Evolutionary conservation across 2,329 filamentous ascomycete genomes (phyloP).

Genomic region (Diaporthe destruens): DNA sequence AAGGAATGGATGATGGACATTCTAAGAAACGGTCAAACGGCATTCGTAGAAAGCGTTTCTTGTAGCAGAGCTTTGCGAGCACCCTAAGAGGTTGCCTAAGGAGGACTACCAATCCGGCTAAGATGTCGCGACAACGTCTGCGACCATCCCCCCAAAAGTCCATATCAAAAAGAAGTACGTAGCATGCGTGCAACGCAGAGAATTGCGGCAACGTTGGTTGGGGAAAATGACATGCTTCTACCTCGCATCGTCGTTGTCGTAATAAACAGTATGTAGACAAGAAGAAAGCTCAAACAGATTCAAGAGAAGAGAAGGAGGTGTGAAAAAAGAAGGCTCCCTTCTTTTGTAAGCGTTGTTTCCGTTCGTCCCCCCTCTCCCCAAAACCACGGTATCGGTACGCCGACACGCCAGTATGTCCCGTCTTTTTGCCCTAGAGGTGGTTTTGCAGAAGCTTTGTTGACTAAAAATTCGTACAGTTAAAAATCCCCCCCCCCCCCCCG

Average conservation of each 20-base stretch:
- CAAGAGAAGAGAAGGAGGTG: conserved; percentile 38
- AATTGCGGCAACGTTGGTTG: not conserved
- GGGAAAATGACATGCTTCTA: conserved; percentile 13
- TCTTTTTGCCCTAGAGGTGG: conserved; percentile 40
- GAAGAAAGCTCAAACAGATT: conserved; percentile 21
- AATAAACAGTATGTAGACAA: conserved; percentile 17
- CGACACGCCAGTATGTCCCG: conserved; percentile 35
- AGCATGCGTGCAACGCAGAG: not conserved
- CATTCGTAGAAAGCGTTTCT: not conserved
- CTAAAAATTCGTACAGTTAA: conserved; percentile 40
- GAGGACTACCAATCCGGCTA: not conserved
- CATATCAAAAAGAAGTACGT: not conserved
- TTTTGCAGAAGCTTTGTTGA: conserved; percentile 39
- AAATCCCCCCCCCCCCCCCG: not conserved
- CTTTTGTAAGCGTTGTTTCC: conserved; percentile 28
- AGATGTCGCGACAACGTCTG: not conserved
- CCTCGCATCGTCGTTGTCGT: conserved; percentile 7
- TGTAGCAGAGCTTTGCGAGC: not conserved
- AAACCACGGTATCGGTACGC: conserved; percentile 38
- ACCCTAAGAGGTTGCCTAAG: not conserved
- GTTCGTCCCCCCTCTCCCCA: conserved; percentile 31
- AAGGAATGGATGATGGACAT: too few relatives aligned
- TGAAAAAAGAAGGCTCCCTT: conserved; percentile 21
- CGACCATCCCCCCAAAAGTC: not conserved
- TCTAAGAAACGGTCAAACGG: not conserved